Evolutionary conservation across 140 eudicot species (phyloP), one percentile per base, ranked within the genome.

Genomic region (Cichorium intybus): DNA sequence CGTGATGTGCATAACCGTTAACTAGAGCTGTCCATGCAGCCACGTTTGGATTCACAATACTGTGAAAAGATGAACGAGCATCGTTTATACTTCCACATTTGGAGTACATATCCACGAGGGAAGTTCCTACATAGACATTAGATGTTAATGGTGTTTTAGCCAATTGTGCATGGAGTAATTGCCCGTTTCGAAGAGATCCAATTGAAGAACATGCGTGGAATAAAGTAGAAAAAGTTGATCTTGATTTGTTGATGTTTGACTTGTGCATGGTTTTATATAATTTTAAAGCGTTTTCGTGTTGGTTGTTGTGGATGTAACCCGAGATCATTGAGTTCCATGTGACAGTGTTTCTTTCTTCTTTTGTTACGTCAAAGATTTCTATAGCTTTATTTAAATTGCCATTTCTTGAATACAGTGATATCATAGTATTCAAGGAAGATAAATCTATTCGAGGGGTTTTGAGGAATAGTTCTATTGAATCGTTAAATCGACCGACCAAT

Each of bases 261-360:
- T 56, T 63, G 23, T 72, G 70, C 90, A 88, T 88, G 28, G 53
- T 24, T 65, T 18, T 41, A 53, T 75, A 85, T 23, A 83, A 57
- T 60, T 62, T 69, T 31, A 88, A 20, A 2, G 90, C 88, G 6
- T 76, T 74, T 68, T 85, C 96, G 52, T 76, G 86, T 43, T 85
- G 88, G 73, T 70, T 73, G 62, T 80, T 80, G 66, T 77, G 77
- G 53, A 75, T 80, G 70, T 56, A 80, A 54, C 90, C 95, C 2
- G 96, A 82, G 39, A 89, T 89, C 88, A 89, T 76, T 27, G 97
- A 80, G 47, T 85, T 89, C 97, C 95, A 89, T 12, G 90, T 80
- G 16, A 83, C 80, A 12, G 84, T 70, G 50, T 76, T 54, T 46
- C 82, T 64, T 71, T 85, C 83, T 66, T 73, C 82, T 64, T 83